Percentiles rank a stretch among this genome's conserved stretches.
Evolutionary conservation across 192 early-diverging fungal genomes (phyloP).

Genomic region (Pilobolus umbonatus): DNA sequence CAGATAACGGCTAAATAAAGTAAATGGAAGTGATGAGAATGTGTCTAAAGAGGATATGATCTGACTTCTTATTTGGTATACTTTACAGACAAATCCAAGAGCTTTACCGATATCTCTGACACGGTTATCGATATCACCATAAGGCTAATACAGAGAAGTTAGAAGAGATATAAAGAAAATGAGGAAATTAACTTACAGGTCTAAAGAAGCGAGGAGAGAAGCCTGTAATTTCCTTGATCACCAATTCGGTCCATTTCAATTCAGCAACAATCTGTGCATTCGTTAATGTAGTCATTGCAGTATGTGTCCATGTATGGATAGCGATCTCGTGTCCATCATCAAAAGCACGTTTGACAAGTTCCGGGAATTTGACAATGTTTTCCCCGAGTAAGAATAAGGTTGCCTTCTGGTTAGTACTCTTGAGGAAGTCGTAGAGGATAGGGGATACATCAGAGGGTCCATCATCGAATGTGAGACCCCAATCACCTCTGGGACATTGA

Average conservation of each 20-base stretch:
- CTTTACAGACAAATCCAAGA: constrained; percentile 37
- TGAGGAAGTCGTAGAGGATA: constrained; percentile 40
- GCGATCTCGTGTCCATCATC: constrained; percentile 37
- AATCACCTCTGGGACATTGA: constrained; percentile 46
- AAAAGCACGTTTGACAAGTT: constrained; percentile 35
- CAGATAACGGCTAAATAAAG: constrained; percentile 44
- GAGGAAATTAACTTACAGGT: constrained; percentile 19
- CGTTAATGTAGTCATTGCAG: constrained; percentile 49
- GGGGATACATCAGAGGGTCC: constrained; percentile 45
- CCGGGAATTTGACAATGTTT: constrained; percentile 40
- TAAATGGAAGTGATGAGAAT: constrained; percentile 14
- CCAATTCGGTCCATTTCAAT: constrained; percentile 61
- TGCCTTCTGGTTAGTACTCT: constrained; percentile 40
- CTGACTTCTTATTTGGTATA: neutral
- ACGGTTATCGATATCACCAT: constrained; percentile 67
- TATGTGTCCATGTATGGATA: constrained; percentile 54
- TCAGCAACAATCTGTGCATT: constrained; percentile 68
- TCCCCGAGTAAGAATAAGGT: constrained; percentile 54
- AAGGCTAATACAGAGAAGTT: constrained; percentile 36
- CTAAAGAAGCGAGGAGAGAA: constrained; percentile 46
- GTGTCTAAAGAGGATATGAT: too few relatives aligned
- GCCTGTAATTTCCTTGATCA: constrained; percentile 48
- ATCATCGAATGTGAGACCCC: constrained; percentile 58
- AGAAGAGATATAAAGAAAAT: constrained; percentile 1
- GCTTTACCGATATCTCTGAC: constrained; percentile 48